A percentile compares a stretch with the other conserved stretches of the same genome.
Evolutionary conservation across 1,284 basidiomycete genomes (phyloP).

Genomic region (Boletus semigastroideus): DNA sequence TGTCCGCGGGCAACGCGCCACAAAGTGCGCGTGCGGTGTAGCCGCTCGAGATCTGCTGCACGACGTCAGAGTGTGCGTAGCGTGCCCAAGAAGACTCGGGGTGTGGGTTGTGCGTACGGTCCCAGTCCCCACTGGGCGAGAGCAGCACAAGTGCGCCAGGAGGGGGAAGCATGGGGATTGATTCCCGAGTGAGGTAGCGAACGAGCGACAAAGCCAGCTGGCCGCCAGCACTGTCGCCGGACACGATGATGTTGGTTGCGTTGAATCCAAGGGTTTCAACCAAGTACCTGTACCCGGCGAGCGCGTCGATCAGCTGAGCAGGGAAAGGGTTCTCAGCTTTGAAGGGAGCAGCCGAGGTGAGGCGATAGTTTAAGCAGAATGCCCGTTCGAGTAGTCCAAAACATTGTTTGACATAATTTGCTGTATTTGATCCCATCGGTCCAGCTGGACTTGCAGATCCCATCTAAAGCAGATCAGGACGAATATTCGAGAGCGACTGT

Average conservation of each 20-base stretch:
- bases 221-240: not conserved
- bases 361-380: constrained; percentile 5
- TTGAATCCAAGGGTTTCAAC: constrained; percentile 1
- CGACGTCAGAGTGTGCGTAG: not conserved
- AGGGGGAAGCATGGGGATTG: not conserved
- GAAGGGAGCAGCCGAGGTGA: constrained; percentile 2
- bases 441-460: constrained; percentile 1
- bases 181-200: not conserved
- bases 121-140: constrained; percentile 1
- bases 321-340: constrained; percentile 1
- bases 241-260: not conserved
- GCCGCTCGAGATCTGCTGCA: not conserved
- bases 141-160: not conserved
- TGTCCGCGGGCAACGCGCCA: constrained; percentile 1
- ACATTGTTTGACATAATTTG: not conserved
- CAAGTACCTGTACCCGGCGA: constrained; percentile 4
- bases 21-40: not conserved
- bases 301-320: not conserved
- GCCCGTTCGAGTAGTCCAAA: not conserved
- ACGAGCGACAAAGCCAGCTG: not conserved
- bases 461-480: not conserved
- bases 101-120: not conserved
- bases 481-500: not conserved
- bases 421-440: not conserved
- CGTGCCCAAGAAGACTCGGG: not conserved